Evolutionary conservation across 2,329 filamentous ascomycete species (phyloP), one percentile per base, ranked within the genome.

Genomic region (Hymenoscyphus repandus): DNA sequence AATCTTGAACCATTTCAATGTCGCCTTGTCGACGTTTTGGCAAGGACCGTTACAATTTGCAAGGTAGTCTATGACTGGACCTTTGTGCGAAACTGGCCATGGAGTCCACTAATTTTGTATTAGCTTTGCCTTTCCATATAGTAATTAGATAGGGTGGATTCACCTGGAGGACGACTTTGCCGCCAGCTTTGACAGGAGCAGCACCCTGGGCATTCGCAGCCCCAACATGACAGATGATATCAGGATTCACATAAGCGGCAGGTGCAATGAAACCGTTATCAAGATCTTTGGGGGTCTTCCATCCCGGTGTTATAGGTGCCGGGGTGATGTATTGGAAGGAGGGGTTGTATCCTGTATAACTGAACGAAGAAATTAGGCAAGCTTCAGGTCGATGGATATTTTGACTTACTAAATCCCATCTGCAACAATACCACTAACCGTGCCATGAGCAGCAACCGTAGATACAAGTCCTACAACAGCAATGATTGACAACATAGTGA

Each of bases 21-120:
- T 61, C 0, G 64, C 66, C 54, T 72, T 72, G 55, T 74, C 64
- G 10, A 70, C 69, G 1, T 63, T 65, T 12, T 66, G 64, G 49
- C 72, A 76, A 5, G 68, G 64, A 20, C 71, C 69, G 27, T 65
- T 62, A 52, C 64, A 66, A 38, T 65, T 66, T 6, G 64, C 64
- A 2, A 64, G 50, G 36, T 63, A 63, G 31, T 64, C 62, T 15
- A 64, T 61, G n/a, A 66, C 51, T 1, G 64, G 63, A 0, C 64
- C 64, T 42, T 82, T 74, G 70, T 88, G 79, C 49, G 73, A 76
- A 9, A 76, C 71, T n/a, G 83, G 83, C 84, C 84, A 88, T 9
- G 57, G 53, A 51, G 74, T 78, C 84, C 83, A 87, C 22, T 27
- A 27, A 4, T 4, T 7, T 27, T 27, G 22, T 27, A 32, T 17